Base-by-base conservation (phyloP, 352 stramenopile genomes). In the Phytophthora vignae region DNA sequence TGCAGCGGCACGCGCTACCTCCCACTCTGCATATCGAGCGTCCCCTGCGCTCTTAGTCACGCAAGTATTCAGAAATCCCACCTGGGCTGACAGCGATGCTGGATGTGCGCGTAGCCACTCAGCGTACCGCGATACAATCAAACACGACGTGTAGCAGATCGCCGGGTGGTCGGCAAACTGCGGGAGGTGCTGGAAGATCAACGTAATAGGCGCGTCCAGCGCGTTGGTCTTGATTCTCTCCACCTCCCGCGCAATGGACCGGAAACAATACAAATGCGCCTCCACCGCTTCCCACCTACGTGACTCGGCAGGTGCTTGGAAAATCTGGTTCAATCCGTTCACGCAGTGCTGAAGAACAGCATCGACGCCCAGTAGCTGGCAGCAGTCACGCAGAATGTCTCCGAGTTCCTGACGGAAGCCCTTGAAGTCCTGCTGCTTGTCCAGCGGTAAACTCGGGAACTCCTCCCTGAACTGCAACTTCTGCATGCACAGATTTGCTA, bases 401-500 rank as follows among this genome's bases (percentile, higher is more conserved):
- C 90, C 88, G 1, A 96, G 70, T 19, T 84, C 84, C 40, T 92
- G 82, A n/a, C 90, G 85, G 36, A 95, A 96, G 0, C 71, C 74
- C 68, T 95, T 95, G 67, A 95, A 93, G 60, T 96, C 87, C 56
- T 92, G 84, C 46, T 92, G 79, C 58, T 92, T 94, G 69, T 96
- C 90, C 8, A 21, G 44, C 1, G 88, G 88, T 4, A 95, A 69
- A 21, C 58, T 69, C 2, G 76, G 79, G 55, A 96, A 96, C 5
- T 85, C 82, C 7, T 91, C 81, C 27, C 74, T 67, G 38, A 96
- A 96, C 53, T 92, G 88, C 50, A 96, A 63, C 57, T 93, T 94
- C 36, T 91, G 78, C 90, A 95, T 95, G 59, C 87, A 95, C 31
- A 93, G 79, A 33, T 64, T 78, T 0, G 88, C 80, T 5, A 96